A percentile compares a stretch with the other conserved stretches of the same genome.
Conservation (phyloP, 1,284 basidiomycete genomes). For the Ceratobasidium sp. region DNA sequence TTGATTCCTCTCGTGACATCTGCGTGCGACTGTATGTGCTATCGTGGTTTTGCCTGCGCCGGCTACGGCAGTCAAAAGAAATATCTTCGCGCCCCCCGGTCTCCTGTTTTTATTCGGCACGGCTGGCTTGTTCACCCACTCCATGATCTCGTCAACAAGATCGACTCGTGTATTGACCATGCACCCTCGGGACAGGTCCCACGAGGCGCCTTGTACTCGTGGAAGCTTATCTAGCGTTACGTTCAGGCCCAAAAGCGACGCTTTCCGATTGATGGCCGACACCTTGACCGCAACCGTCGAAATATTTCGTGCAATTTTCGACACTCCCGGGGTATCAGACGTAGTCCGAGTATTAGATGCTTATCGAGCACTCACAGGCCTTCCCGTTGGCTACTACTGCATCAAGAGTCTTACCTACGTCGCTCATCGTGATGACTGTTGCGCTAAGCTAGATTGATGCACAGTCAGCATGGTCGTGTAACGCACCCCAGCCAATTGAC, state of each 20-base stretch:
- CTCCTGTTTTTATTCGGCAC: neutral
- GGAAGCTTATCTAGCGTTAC: conserved; percentile 17
- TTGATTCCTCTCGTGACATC: neutral
- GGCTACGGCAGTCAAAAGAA: conserved; percentile 12
- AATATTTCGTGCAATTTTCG: neutral
- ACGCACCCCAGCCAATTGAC: neutral
- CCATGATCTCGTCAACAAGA: neutral
- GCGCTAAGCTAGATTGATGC: neutral
- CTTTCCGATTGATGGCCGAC: neutral
- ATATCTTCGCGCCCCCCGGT: neutral
- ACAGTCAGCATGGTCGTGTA: neutral
- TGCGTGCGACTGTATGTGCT: conserved; percentile 22
- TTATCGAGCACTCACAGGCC: neutral
- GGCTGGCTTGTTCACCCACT: neutral
- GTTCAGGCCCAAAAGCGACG: neutral
- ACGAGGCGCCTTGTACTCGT: conserved; percentile 9
- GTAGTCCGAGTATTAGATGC: neutral
- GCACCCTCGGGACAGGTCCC: conserved; percentile 16
- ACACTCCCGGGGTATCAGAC: neutral
- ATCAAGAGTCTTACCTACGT: neutral
- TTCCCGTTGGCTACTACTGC: neutral
- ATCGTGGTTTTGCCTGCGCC: conserved; percentile 20
- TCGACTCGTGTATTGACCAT: conserved; percentile 1
- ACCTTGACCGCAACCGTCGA: neutral
- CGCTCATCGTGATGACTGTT: neutral